Evolutionary conservation across 805 yeast species (phyloP).

Genomic region (Kuraishia hungarica): DNA sequence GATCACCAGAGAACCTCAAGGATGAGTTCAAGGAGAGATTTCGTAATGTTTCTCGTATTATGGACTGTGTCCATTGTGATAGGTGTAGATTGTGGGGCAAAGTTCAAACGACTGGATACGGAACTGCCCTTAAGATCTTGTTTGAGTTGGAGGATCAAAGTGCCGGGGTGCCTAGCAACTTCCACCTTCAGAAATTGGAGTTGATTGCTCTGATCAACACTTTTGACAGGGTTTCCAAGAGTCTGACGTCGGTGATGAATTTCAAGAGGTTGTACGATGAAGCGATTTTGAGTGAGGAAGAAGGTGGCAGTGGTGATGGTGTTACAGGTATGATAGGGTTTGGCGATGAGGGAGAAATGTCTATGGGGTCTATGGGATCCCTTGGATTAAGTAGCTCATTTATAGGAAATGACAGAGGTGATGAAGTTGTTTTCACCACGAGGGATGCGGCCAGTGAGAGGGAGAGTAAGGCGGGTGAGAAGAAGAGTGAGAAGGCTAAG

Average conservation of each 20-base stretch:
- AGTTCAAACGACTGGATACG: conserved; percentile 94
- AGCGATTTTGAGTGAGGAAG: conserved; percentile 18
- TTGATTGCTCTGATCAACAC: conserved; percentile 87
- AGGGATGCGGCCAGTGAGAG: not conserved
- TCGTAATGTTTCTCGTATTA: conserved; percentile 80
- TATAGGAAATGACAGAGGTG: too few relatives aligned
- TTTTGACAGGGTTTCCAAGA: conserved; percentile 83
- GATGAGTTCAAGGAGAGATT: conserved; percentile 82
- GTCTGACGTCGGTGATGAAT: conserved; percentile 63
- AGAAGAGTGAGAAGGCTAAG: too few relatives aligned
- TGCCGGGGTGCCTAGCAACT: conserved; percentile 30
- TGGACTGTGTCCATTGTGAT: conserved; percentile 99
- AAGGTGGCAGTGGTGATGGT: conserved; percentile 3
- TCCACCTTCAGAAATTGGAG: conserved; percentile 61
- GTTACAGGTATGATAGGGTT: not conserved
- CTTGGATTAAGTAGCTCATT: not conserved
- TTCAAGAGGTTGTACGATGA: conserved; percentile 51
- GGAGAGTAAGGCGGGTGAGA: not conserved
- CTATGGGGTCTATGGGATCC: not conserved
- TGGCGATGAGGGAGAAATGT: too few relatives aligned
- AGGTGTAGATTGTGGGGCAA: conserved; percentile 98
- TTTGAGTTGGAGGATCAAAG: conserved; percentile 58
- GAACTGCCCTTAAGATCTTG: conserved; percentile 86
- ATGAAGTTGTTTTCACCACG: not conserved
- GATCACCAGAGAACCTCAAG: conserved; percentile 48